phyloP scores from a whole-genome alignment of 768 basidiomycete species.

The Filobasidium wieringae region DNA sequence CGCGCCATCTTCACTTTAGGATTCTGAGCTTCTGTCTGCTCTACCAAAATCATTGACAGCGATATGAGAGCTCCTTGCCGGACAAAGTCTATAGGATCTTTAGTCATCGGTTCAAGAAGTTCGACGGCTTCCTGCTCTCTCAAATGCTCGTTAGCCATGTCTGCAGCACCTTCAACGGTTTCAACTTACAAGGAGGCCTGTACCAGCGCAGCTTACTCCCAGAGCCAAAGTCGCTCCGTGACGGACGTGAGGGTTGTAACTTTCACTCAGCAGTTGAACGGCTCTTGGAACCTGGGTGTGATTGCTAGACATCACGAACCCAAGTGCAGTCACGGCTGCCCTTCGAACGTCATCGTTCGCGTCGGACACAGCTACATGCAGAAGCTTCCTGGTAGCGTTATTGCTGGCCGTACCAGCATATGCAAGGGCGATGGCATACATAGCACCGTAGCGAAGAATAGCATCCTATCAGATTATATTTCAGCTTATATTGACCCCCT shows the following conservation, averaged over 20 bases:
- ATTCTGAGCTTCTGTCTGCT: conserved; percentile 83
- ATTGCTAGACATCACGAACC: conserved; percentile 94
- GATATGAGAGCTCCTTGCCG: conserved; percentile 94
- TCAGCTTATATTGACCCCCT: background rate
- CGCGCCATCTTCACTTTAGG: conserved; percentile 70
- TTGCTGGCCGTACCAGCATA: conserved; percentile 96
- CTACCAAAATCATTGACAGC: conserved; percentile 89
- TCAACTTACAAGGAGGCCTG: conserved; percentile 66
- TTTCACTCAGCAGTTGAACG: conserved; percentile 91
- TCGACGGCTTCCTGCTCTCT: conserved; percentile 73
- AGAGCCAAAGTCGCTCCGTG: conserved; percentile 93
- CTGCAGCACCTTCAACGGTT: background rate
- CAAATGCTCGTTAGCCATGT: background rate
- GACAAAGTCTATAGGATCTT: conserved; percentile 95
- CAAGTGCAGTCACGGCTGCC: conserved; percentile 88
- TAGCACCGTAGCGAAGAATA: conserved; percentile 91
- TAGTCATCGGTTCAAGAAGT: conserved; percentile 94
- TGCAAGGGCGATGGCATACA: conserved; percentile 89
- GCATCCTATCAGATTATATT: conserved; percentile 55
- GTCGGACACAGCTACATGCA: conserved; percentile 96
- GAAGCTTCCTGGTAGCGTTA: conserved; percentile 72
- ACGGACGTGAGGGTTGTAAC: conserved; percentile 96
- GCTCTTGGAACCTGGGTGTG: conserved; percentile 91
- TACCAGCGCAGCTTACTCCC: conserved; percentile 94
- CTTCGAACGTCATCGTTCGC: conserved; percentile 94